Evolutionary conservation across 2,329 filamentous ascomycete species (phyloP), one percentile per base, ranked within the genome.

Genomic region (Annulohypoxylon truncatum): DNA sequence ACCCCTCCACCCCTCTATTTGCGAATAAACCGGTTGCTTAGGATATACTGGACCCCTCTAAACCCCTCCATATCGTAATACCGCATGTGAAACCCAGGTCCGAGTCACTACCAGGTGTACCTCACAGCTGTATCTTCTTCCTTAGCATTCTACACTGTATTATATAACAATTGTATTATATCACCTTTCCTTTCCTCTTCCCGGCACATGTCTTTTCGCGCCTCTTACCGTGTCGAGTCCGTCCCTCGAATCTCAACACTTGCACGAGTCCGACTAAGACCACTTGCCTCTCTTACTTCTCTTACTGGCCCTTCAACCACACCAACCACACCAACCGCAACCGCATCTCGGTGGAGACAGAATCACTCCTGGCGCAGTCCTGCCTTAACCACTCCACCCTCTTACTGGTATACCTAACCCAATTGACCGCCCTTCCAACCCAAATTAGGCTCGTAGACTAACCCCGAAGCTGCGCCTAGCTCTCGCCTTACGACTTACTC

Each of bases 141-240:
- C 29, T 12, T 31, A n/a, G n/a, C n/a, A 8, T 31, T 31, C 29
- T 31, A 8, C 38, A 58, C 13, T 66, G 50, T 54, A 67, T 57
- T 65, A 63, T 61, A 70, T 67, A 26, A 55, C 47, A 44, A 48
- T 60, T 69, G 56, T 62, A 64, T 69, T 62, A 66, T 64, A 67
- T 59, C 44, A 59, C 54, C 44, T 20, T 44, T 24, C 24, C 38
- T 54, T 64, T 52, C 44, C 22, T 60, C 50, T 55, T 18, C 44
- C 65, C 22, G 64, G 52, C 72, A 69, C 61, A 75, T 75, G 73
- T 75, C 72, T 69, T 54, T 72, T 50, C 72, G 73, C 40, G 67
- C 70, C 55, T 64, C 71, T 55, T 56, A 61, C 55, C 73, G 71
- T 57, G 40, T 71, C 71, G 71, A 72, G 68, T 67, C 44, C 54